Percentiles rank a stretch among this genome's conserved stretches.
Conservation (phyloP, 176 grass and related monocot genomes). For the Themeda triandra region DNA sequence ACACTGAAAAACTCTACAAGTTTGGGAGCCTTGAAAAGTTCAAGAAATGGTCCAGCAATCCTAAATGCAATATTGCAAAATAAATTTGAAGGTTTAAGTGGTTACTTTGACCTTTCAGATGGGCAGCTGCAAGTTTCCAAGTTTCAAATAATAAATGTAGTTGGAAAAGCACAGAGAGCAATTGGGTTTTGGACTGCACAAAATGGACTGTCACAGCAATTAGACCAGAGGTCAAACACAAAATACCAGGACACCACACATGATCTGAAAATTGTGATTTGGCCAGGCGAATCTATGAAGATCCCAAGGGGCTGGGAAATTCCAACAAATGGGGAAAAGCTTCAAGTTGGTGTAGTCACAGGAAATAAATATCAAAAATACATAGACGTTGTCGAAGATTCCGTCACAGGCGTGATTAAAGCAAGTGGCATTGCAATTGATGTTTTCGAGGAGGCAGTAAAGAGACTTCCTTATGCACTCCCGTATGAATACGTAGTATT, state of each 20-base stretch:
- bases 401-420: background rate
- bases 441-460: constrained; percentile 30
- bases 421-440: constrained; percentile 23
- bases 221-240: background rate
- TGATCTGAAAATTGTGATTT: constrained; percentile 13
- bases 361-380: background rate
- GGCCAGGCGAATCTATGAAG: constrained; percentile 32
- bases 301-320: constrained; percentile 43
- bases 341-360: constrained; percentile 31
- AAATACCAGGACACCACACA: background rate
- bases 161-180: background rate
- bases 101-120: constrained; percentile 43
- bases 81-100: constrained; percentile 51
- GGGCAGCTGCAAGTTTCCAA: constrained; percentile 37
- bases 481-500: constrained; percentile 24
- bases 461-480: constrained; percentile 30
- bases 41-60: constrained; percentile 31
- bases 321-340: constrained; percentile 16
- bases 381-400: background rate
- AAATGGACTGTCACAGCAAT: constrained; percentile 14
- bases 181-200: constrained; percentile 47
- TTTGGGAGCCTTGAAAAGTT: constrained; percentile 1
- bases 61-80: constrained; percentile 33
- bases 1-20: background rate
- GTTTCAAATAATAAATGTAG: constrained; percentile 63